Base-by-base conservation (phyloP, 495 filamentous ascomycete species). In the Pyronema omphalodes region DNA sequence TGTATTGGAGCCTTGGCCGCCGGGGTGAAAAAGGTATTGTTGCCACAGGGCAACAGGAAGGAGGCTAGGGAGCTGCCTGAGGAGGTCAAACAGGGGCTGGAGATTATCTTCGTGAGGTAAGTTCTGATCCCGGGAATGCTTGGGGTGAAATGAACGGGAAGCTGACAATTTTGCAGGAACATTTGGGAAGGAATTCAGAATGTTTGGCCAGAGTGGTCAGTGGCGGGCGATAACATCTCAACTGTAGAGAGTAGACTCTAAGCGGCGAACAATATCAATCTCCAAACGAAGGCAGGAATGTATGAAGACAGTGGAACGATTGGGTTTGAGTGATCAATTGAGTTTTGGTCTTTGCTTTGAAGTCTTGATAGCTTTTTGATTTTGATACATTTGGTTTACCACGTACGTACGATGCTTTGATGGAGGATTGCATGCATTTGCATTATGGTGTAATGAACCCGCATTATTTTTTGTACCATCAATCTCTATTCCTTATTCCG, bases 1-100 rank as follows among this genome's bases (percentile, higher is more conserved):
- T 72, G 96, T 33, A 96, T 99, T 64, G 91, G 91, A 9, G 93
- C 91, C 29, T 69, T 88, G 58, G 79, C 88, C 56, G 93, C 91
- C 15, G 91, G 91, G 19, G 91, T 99, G 50, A 93, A 91, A 73
- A 91, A 83, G 39, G 91, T 96, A 35, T 70, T 99, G 52, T 72
- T 99, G 35, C 91, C 91, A 34, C 75, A 81, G 40, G 78, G 82
- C 57, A 99, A 99, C 66, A 76, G 81, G 58, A 95, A 95, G 70
- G 93, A 99, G 65, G 83, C 84, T 56, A 86, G 83, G 70, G 89
- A 96, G 64, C 73, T 96, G 18, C 91, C 93, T 3, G 72, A 82
- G 63, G 91, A 99, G 69, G 91, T 96, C 19, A 84, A 76, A 67
- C 75, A 86, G 57, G 88, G 87, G 0, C 66, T 99, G 55, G 79